Base-by-base conservation (phyloP, 75 land plant species). In the Gnetum montanum region DNA sequence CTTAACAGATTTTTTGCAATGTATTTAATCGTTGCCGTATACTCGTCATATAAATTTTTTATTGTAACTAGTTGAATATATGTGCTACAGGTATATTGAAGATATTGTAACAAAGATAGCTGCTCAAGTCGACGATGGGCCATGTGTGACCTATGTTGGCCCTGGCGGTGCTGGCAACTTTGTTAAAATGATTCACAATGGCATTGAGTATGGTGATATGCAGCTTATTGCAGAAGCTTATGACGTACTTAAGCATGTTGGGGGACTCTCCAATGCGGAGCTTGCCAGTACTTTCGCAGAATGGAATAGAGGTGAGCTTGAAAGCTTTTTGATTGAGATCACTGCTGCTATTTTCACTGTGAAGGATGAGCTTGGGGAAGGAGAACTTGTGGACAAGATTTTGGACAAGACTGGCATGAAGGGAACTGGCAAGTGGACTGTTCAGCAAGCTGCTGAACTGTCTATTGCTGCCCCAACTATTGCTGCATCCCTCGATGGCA, bases 161-260 rank as follows among this genome's bases (percentile, higher is more conserved):
- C 45, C 22, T n/a, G 79, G 79, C 2, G 79, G 79, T 1, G 46
- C 79, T 5, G 79, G 79, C 2, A 76, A 76, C 60, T 76, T 64
- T 30, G 79, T 76, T 7, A 76, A 74, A 40, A 73, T 73, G 78
- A 54, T 74, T 8, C 79, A 76, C 58, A 76, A 76, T 8, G 79
- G 79, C 28, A 74, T 74, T 15, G 79, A 73, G 43, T 76, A 76
- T 46, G 79, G 79, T 7, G 79, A 76, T 43, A 76, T 76, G 79
- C 79, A 76, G 72, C 71, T 76, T 11, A 76, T 76, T 31, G 45
- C 78, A 5, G 79, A 76, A 56, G 79, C 79, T 1, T 75, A 75
- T 15, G 78, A 72, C 16, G 78, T 75, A 24, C 43, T 75, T 16
- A 65, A 55, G 31, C 30, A 64, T 1, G 62, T 75, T 2, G 79